Conservation (phyloP, 805 yeast species). For the Cyberlindnera maritima region DNA sequence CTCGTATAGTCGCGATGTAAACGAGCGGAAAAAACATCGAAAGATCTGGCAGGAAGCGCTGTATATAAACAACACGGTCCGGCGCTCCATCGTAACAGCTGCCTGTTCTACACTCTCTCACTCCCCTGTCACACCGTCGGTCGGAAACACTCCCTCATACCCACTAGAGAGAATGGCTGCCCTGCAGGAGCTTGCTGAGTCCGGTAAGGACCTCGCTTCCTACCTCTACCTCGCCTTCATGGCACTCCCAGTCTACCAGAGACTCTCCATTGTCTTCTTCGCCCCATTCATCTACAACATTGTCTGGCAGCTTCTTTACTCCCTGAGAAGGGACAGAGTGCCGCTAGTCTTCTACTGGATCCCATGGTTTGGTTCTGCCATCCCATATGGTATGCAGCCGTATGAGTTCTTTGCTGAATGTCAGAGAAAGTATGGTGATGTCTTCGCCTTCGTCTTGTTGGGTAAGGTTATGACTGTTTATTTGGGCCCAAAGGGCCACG, state of each 20-base stretch:
- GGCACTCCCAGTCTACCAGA: conserved; percentile 35
- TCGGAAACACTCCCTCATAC: not conserved
- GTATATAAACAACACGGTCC: not conserved
- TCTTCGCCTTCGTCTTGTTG: conserved; percentile 82
- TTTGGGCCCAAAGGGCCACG: conserved; percentile 97
- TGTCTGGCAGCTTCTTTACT: conserved; percentile 63
- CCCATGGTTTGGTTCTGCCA: conserved; percentile 95
- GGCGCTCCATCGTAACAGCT: not conserved
- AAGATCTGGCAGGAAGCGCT: not conserved
- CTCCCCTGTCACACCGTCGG: not conserved
- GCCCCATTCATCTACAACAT: conserved; percentile 64
- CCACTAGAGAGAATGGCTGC: conserved; percentile 21
- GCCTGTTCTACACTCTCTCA: not conserved
- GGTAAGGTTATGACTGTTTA: conserved; percentile 95
- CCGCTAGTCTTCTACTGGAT: conserved; percentile 91
- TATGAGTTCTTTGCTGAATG: conserved; percentile 82
- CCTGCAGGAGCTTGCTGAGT: conserved; percentile 13
- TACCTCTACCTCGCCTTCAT: conserved; percentile 26
- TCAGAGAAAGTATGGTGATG: conserved; percentile 85
- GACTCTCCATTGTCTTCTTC: conserved; percentile 31
- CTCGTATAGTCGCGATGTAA: conserved; percentile 1
- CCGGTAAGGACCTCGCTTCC: conserved; percentile 11
- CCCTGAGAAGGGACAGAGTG: conserved; percentile 76
- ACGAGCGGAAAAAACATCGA: conserved; percentile 6
- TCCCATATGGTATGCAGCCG: conserved; percentile 88